These are phyloP conservation scores for Syzygium jambos DNA, from an alignment of 345 rosid genomes.

Conservation along the genomic window DNA sequence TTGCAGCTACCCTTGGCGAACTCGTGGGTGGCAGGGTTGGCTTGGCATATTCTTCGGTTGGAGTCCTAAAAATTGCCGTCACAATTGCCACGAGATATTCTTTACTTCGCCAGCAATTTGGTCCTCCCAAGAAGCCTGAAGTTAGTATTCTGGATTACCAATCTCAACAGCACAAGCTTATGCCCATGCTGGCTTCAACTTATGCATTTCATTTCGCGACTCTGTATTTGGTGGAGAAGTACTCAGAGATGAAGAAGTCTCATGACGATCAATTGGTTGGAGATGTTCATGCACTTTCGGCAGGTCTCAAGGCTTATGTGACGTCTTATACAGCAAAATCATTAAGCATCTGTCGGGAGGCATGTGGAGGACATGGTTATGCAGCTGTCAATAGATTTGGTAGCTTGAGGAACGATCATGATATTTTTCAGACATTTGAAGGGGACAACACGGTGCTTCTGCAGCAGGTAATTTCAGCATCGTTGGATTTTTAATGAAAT, in stretches of 20 bases:
- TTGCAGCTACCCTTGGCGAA: conserved; percentile 95
- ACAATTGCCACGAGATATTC: conserved; percentile 89
- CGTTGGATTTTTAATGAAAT: neutral
- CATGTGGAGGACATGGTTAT: conserved; percentile 99
- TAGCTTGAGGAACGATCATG: conserved; percentile 93
- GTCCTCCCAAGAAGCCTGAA: conserved; percentile 95
- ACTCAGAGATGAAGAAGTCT: conserved; percentile 73
- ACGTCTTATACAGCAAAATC: conserved; percentile 89
- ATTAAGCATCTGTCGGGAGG: conserved; percentile 82
- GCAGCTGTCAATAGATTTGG: conserved; percentile 99
- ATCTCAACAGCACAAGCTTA: conserved; percentile 98
- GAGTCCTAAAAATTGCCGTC: conserved; percentile 72
- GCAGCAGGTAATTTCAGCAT: conserved; percentile 50
- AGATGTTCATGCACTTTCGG: conserved; percentile 93
- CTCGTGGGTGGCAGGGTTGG: conserved; percentile 98
- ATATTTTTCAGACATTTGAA: conserved; percentile 96
- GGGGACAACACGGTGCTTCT: conserved; percentile 99
- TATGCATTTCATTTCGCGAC: conserved; percentile 92
- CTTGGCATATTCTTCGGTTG: conserved; percentile 81
- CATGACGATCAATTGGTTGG: conserved; percentile 74
- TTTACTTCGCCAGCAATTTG: conserved; percentile 88
- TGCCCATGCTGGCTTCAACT: conserved; percentile 97
- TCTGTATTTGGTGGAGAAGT: conserved; percentile 60
- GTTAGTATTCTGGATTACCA: conserved; percentile 96
- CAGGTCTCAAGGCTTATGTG: conserved; percentile 94